phyloP scores from a whole-genome alignment of 768 basidiomycete species.

The Hortiboletus flavorubellus region DNA sequence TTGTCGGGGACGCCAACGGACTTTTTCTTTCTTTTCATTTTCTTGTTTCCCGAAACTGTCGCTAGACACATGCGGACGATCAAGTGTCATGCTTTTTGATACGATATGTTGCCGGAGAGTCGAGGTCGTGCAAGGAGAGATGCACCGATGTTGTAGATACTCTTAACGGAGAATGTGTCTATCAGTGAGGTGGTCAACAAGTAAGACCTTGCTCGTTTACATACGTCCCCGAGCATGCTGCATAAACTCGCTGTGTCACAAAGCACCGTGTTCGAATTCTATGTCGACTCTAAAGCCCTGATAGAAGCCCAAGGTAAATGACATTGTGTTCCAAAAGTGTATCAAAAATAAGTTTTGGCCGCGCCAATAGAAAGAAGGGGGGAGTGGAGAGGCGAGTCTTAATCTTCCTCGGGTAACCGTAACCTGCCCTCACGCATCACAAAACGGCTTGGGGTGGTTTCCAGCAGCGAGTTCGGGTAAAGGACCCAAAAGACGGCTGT shows the following conservation, averaged over 20 bases:
- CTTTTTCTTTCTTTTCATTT: neutral
- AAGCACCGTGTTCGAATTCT: too few relatives aligned
- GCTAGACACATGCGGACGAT: neutral
- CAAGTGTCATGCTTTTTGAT: neutral
- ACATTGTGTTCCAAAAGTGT: neutral
- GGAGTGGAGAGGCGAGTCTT: too few relatives aligned
- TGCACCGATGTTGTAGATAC: neutral
- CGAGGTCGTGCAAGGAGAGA: neutral
- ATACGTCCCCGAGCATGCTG: too few relatives aligned
- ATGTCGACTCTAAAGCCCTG: neutral
- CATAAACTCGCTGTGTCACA: too few relatives aligned
- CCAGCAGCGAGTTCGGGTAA: neutral
- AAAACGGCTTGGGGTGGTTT: constrained; percentile 4
- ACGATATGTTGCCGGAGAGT: neutral
- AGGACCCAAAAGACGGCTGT: neutral
- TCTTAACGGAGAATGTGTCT: too few relatives aligned
- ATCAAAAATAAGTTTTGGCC: neutral
- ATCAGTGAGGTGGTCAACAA: too few relatives aligned
- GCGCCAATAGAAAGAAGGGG: neutral
- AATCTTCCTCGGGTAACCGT: too few relatives aligned
- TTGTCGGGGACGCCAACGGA: neutral
- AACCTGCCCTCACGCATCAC: neutral
- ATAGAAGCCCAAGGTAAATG: too few relatives aligned
- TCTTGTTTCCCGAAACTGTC: neutral
- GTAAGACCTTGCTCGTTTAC: too few relatives aligned